phyloP scores from a whole-genome alignment of 2,329 filamentous ascomycete genomes.

The Ceratocystis diversiconidia region DNA sequence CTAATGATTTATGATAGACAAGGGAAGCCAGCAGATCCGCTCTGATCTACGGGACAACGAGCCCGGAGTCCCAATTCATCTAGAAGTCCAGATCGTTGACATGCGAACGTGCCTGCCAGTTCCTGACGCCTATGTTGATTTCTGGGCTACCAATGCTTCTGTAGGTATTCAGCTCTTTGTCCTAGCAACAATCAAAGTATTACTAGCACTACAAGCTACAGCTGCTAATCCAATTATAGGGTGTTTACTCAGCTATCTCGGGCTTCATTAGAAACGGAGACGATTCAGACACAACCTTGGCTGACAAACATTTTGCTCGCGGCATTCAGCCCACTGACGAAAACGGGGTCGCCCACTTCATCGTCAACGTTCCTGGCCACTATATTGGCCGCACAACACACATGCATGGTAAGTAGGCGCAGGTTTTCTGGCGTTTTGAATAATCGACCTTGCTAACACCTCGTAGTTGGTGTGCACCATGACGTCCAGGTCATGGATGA shows the following conservation, averaged over 20 bases:
- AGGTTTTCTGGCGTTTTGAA: slow-evolving; percentile 22
- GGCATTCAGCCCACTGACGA: slow-evolving; percentile 29
- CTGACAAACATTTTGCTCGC: slow-evolving; percentile 26
- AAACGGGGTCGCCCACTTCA: slow-evolving; percentile 32
- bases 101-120: slow-evolving; percentile 21
- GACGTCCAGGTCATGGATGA: slow-evolving; percentile 26
- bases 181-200: not conserved
- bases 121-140: slow-evolving; percentile 20
- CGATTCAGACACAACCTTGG: slow-evolving; percentile 26
- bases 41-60: slow-evolving; percentile 19
- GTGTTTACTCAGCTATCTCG: slow-evolving; percentile 28
- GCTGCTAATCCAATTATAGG: slow-evolving; percentile 13
- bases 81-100: slow-evolving; percentile 22
- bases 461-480: slow-evolving; percentile 27
- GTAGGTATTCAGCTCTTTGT: slow-evolving; percentile 21
- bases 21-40: slow-evolving; percentile 20
- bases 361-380: slow-evolving; percentile 32
- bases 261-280: slow-evolving; percentile 28
- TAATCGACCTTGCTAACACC: not conserved
- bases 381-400: slow-evolving; percentile 34
- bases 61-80: slow-evolving; percentile 19
- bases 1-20: slow-evolving; percentile 11
- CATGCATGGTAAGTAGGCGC: slow-evolving; percentile 28
- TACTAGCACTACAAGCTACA: too few species aligned
- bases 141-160: slow-evolving; percentile 25